Base-by-base conservation (phyloP, 768 basidiomycete species). In the Tricholoma saponaceum region DNA sequence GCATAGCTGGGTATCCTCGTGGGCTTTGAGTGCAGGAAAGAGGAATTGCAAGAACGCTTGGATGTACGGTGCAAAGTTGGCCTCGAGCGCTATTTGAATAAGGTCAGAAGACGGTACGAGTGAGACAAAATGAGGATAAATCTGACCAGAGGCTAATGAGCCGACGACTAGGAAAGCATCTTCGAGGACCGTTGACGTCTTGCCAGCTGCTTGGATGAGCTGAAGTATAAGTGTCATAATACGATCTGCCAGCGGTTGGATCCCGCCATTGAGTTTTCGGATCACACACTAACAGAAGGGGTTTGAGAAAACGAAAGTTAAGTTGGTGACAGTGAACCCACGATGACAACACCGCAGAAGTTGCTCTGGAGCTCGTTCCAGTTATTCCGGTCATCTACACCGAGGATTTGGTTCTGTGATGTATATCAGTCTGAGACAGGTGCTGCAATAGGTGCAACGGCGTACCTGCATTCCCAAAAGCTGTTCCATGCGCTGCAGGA, bases 361-460 rank as follows among this genome's bases (percentile, higher is more conserved):
- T 96, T 97, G 74, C 92, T 89, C 70, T 97, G 95, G 23, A 99
- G 80, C 70, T 99, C 96, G 67, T 97, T 97, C 95, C 96, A 97
- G 76, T 97, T 99, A 73, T 95, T 95, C 60, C 92, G 87, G 68
- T 99, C 97, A 72, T 99, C 97, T 16, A 87, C 79, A 44, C 97
- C 97, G 37, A 99, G 78, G 57, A 98, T 89, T 74, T 98, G 95
- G 70, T 90, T 92, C 85, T 95, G 65, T 13, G 35, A 32, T 4
- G 4, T 9, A 13, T 47, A 28, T 58, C 12, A 57, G 41, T 28
- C 8, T 18, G 20, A 16, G 9, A 9, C 18, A 30, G 5, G 13
- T 1, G 46, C 2, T 5, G n/a, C 16, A 1, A 28, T 5, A 18
- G 5, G 23, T 2, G 16, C 13, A 47, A 35, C 49, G 20, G 70